Evolutionary conservation across 352 stramenopile genomes (phyloP), one percentile per base, ranked within the genome.

Genomic region (Lagenidium giganteum): DNA sequence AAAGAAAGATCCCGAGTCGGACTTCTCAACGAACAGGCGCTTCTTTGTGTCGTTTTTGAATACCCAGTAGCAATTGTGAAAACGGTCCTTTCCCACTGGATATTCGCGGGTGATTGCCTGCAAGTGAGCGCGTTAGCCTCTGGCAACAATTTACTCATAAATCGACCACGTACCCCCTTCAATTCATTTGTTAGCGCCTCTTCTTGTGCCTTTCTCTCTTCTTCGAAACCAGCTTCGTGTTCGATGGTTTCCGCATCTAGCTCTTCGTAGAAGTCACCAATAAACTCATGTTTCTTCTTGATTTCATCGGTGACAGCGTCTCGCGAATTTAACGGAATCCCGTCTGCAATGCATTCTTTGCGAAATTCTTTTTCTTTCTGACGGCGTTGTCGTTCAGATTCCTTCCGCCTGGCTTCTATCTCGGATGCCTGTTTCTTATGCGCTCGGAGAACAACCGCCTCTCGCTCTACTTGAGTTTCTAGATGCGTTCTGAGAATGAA

Each of bases 41-140:
- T 62, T 45, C 16, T 65, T 68, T 6, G 55, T 70, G 59, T 88
- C 78, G 25, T 83, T 67, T 39, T 73, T 76, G 50, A 93, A 93
- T 28, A 82, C 54, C 60, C 69, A 93, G 42, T 93, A 93, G 8
- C 70, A 68, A 40, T 87, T 87, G 57, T 87, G 76, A 22, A 70
- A 89, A 24, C 81, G 66, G 38, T 93, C 81, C 48, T 54, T 78
- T 40, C 81, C 81, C 21, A 93, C 40, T 5, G 77, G 75, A 18
- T 68, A 56, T 26, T 84, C 73, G 16, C 81, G 75, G 37, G 90
- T 78, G 40, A 83, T 70, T 32, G 88, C 42, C 57, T 74, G 23
- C n/a, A 20, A 37, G 9, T 30, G 2, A 25, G 5, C n/a, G 24
- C 33, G 17, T 3, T 14, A 24, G 17, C 7, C n/a, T n/a, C n/a